These are phyloP conservation scores for Penicillium sp. DNA, from an alignment of 2,329 filamentous ascomycete species.

Conservation along the genomic window DNA sequence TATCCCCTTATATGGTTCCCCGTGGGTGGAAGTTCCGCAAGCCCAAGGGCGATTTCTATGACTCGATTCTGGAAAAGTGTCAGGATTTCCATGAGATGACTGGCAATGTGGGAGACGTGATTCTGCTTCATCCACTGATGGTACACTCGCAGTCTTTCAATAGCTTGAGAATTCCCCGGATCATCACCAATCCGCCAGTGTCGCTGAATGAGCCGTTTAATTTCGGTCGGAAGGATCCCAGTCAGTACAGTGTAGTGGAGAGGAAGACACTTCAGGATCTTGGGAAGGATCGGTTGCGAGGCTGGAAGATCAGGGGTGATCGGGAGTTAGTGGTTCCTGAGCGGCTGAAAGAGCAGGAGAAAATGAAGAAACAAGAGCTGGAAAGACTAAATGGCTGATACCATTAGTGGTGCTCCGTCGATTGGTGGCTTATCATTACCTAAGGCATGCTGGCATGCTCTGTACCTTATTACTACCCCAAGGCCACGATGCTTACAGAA, in stretches of 20 bases:
- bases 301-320: constrained; percentile 50
- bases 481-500: neutral
- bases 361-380: constrained; percentile 34
- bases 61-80: constrained; percentile 39
- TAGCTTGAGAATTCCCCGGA: constrained; percentile 46
- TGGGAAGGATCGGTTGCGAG: constrained; percentile 46
- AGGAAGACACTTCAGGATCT: constrained; percentile 52
- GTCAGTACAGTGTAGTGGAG: constrained; percentile 53
- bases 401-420: neutral
- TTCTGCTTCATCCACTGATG: constrained; percentile 58
- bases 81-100: constrained; percentile 53
- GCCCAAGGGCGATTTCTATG: constrained; percentile 39
- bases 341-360: constrained; percentile 45
- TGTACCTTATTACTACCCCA: neutral
- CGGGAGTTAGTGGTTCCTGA: constrained; percentile 50
- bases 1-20: constrained; percentile 65
- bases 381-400: constrained; percentile 32
- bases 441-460: neutral
- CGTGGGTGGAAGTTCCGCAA: constrained; percentile 42
- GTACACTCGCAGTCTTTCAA: constrained; percentile 56
- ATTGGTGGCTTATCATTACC: neutral
- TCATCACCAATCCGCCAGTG: constrained; percentile 59
- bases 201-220: constrained; percentile 53
- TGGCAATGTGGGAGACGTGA: constrained; percentile 55
- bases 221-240: constrained; percentile 48